Evolutionary conservation across 768 basidiomycete species (phyloP).

Genomic region (Mycena vitilis): DNA sequence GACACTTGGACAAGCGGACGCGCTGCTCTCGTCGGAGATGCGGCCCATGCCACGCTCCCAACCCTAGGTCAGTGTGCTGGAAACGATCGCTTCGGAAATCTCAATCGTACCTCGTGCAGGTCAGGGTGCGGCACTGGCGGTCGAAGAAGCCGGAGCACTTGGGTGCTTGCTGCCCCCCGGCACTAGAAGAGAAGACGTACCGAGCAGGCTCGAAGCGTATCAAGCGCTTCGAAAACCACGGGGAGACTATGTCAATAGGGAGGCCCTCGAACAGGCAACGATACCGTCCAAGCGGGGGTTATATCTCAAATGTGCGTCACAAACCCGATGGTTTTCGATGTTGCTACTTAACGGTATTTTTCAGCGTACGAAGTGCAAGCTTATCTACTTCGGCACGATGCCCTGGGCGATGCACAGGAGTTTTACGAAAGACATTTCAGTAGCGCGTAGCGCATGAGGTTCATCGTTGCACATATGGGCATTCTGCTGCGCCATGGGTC

Average conservation of each 20-base stretch:
- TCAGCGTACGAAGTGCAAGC: constrained; percentile 18
- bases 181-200: constrained; percentile 26
- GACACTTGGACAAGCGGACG: constrained; percentile 26
- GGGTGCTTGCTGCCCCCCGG: constrained; percentile 30
- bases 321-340: background rate
- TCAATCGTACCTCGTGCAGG: constrained; percentile 32
- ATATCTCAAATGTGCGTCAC: constrained; percentile 23
- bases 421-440: constrained; percentile 22
- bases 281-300: constrained; percentile 17
- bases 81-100: too few relatives aligned
- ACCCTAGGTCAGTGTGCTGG: too few relatives aligned
- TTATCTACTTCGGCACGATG: constrained; percentile 25
- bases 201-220: constrained; percentile 25
- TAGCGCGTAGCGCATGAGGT: background rate
- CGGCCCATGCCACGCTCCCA: constrained; percentile 40
- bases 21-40: constrained; percentile 27
- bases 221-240: constrained; percentile 30
- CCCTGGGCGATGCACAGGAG: constrained; percentile 17
- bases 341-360: background rate
- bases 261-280: constrained; percentile 18
- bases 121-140: constrained; percentile 42
- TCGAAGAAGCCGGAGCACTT: constrained; percentile 38
- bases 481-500: background rate
- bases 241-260: constrained; percentile 28
- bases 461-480: background rate